Evolutionary conservation across 768 basidiomycete species (phyloP).

Genomic region (Lactarius trivialis): DNA sequence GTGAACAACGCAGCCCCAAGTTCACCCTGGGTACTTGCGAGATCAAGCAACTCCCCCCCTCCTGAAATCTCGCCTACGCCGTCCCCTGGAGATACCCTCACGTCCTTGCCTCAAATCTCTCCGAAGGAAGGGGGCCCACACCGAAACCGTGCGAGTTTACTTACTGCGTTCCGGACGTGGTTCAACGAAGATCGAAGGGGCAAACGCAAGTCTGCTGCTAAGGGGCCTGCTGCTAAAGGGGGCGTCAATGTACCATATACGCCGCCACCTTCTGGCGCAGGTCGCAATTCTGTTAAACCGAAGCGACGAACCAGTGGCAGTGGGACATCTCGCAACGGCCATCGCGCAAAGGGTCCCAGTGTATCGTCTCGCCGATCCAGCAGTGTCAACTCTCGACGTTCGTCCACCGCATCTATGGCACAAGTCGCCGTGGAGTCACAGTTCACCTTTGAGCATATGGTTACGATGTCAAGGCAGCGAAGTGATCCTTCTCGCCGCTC

Average conservation of each 20-base stretch:
- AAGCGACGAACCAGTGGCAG: slow-evolving; percentile 48
- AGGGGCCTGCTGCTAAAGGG: slow-evolving; percentile 29
- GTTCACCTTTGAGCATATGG: slow-evolving; percentile 37
- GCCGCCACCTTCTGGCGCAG: slow-evolving; percentile 13
- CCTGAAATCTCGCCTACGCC: slow-evolving; percentile 41
- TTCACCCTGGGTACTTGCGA: slow-evolving; percentile 66
- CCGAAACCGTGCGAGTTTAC: slow-evolving; percentile 69
- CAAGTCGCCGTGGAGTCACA: slow-evolving; percentile 47
- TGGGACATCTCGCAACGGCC: slow-evolving; percentile 31
- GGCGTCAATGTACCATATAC: slow-evolving; percentile 2
- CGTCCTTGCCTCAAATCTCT: slow-evolving; percentile 37
- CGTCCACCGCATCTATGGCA: slow-evolving; percentile 47
- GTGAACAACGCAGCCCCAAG: slow-evolving; percentile 20
- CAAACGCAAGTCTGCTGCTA: slow-evolving; percentile 55
- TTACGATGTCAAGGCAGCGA: slow-evolving; percentile 34
- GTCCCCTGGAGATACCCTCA: slow-evolving; percentile 49
- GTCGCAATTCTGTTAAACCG: slow-evolving; percentile 31
- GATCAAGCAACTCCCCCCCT: slow-evolving; percentile 27
- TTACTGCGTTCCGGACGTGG: slow-evolving; percentile 84
- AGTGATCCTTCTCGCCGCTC: slow-evolving; percentile 60
- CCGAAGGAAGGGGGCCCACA: slow-evolving; percentile 34
- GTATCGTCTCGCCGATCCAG: slow-evolving; percentile 82
- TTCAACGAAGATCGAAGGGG: slow-evolving; percentile 89
- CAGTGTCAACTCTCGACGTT: slow-evolving; percentile 82
- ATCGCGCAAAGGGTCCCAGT: slow-evolving; percentile 62